Percentiles rank a stretch among this genome's conserved stretches.
These are phyloP conservation scores for Penicillium lagena DNA, from an alignment of 495 filamentous ascomycete species.

Conservation along the genomic window DNA sequence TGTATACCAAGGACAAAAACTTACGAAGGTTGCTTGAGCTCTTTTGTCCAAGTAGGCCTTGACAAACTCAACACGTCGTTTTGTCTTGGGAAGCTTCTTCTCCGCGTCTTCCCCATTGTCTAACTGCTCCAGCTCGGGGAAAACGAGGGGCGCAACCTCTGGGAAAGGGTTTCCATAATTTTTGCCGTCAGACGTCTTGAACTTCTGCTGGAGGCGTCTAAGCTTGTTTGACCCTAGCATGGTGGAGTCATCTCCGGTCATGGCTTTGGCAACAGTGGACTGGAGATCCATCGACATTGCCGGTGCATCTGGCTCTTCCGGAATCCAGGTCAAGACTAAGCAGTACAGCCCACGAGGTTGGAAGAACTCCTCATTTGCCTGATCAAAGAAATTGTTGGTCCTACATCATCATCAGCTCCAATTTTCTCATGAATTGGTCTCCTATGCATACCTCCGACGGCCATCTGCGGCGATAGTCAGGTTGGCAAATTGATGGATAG, in stretches of 20 bases:
- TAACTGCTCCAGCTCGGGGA: conserved; percentile 20
- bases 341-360: conserved; percentile 48
- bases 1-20: conserved; percentile 15
- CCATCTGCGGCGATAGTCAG: too few species aligned
- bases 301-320: conserved; percentile 1
- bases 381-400: conserved; percentile 43
- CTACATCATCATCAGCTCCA: conserved; percentile 10
- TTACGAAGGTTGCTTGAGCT: conserved; percentile 48
- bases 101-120: neutral
- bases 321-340: conserved; percentile 47
- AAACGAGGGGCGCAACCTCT: conserved; percentile 42
- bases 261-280: too few species aligned
- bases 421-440: too few species aligned
- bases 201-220: conserved; percentile 7
- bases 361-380: conserved; percentile 51
- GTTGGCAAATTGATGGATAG: too few species aligned
- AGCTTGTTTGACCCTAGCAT: neutral
- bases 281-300: too few species aligned
- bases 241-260: conserved; percentile 4
- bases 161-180: conserved; percentile 37
- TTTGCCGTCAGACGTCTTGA: conserved; percentile 26
- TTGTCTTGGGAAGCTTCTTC: conserved; percentile 2
- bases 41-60: conserved; percentile 41
- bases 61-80: conserved; percentile 25
- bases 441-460: too few species aligned